Evolutionary conservation across 495 filamentous ascomycete species (phyloP), one percentile per base, ranked within the genome.

Genomic region (Penicillium parvum): DNA sequence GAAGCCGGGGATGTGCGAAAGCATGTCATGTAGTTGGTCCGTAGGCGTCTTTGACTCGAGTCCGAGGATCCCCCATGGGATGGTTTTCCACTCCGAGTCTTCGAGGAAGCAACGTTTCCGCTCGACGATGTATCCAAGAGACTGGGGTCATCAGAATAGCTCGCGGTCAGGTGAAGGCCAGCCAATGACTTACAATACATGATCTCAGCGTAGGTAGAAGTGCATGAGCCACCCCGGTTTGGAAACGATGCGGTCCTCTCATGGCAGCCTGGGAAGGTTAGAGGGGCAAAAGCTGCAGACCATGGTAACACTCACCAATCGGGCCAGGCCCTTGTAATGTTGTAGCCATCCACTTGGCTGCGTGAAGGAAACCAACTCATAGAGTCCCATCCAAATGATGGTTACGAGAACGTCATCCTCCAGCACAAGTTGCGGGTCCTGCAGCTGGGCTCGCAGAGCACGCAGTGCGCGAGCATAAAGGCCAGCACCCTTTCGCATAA

Each of bases 51-150:
- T 52, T n/a, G 53, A 17, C 5, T 50, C 19, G 10, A 40, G 12
- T 7, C 49, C 53, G 8, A 16, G 10, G n/a, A 38, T 19, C 1
- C 19, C 49, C 49, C 49, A 53, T 0, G 49, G 49, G 2, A 52
- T 43, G 7, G 41, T 53, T 43, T 53, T 57, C 53, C 53, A 57
- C 12, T 45, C 41, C 4, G 29, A 34, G 7, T 37, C 25, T 40
- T 53, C 53, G 4, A 57, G 39, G 16, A 57, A 57, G 17, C 45
- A 52, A 17, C 33, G 49, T 37, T 57, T 57, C 5, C 53, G 45
- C 7, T 57, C 40, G 8, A 52, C 28, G n/a, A 57, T 29, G 16
- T 43, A 49, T 16, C 49, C 49, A 3, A 50, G 25, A 0, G 20
- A n/a, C 44, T 47, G 2, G 9, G 26, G 7, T 9, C 0, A 36